Evolutionary conservation across 2,329 filamentous ascomycete genomes (phyloP).

Genomic region (Cladorrhinum sp.): DNA sequence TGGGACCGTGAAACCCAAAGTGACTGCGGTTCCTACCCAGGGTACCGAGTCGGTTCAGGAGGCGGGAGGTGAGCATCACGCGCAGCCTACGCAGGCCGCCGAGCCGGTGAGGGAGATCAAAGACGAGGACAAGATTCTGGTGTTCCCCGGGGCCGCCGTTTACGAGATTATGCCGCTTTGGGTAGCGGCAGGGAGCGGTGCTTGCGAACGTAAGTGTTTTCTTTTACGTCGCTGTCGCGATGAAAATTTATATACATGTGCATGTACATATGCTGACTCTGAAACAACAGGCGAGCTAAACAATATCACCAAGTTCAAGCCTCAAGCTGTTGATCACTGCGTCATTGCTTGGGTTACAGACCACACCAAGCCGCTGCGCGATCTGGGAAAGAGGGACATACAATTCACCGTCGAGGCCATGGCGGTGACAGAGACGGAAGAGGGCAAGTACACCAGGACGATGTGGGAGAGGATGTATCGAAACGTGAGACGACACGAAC

Average conservation of each 20-base stretch:
- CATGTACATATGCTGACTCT: background rate
- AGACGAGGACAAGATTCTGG: slow-evolving; percentile 34
- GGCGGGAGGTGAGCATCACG: background rate
- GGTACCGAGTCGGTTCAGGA: background rate
- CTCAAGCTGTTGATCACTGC: slow-evolving; percentile 27
- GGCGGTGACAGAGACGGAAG: slow-evolving; percentile 28
- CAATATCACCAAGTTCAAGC: slow-evolving; percentile 31
- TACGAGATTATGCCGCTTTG: slow-evolving; percentile 43
- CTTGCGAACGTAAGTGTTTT: slow-evolving; percentile 35
- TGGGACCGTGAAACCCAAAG: slow-evolving; percentile 23
- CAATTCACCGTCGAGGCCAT: slow-evolving; percentile 34
- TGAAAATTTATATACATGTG: too few species aligned
- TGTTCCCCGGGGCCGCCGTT: slow-evolving; percentile 43
- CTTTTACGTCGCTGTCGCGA: background rate
- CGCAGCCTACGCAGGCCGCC: background rate
- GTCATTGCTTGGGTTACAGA: slow-evolving; percentile 33
- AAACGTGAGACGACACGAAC: slow-evolving; percentile 26
- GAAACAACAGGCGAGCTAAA: slow-evolving; percentile 24
- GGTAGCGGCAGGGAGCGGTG: slow-evolving; percentile 36
- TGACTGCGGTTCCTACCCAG: background rate
- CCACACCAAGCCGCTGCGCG: slow-evolving; percentile 30
- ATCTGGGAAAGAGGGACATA: slow-evolving; percentile 28
- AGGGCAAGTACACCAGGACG: slow-evolving; percentile 27
- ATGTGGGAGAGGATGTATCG: slow-evolving; percentile 32
- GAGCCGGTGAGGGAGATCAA: slow-evolving; percentile 1